Conservation (phyloP, 495 filamentous ascomycete genomes). For the Xylaria sp. region DNA sequence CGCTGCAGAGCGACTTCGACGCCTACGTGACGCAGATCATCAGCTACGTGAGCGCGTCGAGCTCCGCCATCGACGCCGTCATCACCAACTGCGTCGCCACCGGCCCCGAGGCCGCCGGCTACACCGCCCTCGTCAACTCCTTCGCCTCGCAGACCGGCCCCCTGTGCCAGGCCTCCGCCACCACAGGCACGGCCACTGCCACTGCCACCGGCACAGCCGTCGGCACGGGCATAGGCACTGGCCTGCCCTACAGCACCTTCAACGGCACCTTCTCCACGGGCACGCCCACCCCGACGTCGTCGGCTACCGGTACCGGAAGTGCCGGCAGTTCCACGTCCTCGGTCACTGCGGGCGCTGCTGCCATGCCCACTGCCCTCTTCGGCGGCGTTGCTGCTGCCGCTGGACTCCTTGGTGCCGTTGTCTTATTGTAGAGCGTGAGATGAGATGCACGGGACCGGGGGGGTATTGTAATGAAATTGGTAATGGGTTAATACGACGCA, state of each 20-base stretch:
- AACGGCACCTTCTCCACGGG: not conserved
- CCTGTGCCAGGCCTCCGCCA: constrained; percentile 10
- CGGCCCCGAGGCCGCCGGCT: constrained; percentile 8
- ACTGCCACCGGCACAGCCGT: not conserved
- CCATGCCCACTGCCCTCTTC: constrained; percentile 26
- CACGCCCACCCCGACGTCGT: not conserved
- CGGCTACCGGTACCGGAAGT: not conserved
- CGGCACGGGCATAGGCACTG: too few relatives aligned
- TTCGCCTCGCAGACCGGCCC: constrained; percentile 18
- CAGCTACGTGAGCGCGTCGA: constrained; percentile 28
- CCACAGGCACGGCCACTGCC: not conserved
- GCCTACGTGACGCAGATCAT: constrained; percentile 28
- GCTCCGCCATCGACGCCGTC: constrained; percentile 26
- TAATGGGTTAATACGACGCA: not conserved
- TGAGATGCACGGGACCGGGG: not conserved
- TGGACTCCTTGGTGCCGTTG: constrained; percentile 30
- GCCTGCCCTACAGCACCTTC: too few relatives aligned
- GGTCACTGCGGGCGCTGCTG: not conserved
- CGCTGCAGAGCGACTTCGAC: constrained; percentile 28
- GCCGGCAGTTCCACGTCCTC: constrained; percentile 1
- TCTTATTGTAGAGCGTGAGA: constrained; percentile 23
- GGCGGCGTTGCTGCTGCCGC: constrained; percentile 29
- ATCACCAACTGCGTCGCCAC: constrained; percentile 27
- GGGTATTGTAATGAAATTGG: not conserved
- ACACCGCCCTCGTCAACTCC: constrained; percentile 19